Evolutionary conservation across 495 filamentous ascomycete species (phyloP).

Genomic region (Usnea hakonensis): DNA sequence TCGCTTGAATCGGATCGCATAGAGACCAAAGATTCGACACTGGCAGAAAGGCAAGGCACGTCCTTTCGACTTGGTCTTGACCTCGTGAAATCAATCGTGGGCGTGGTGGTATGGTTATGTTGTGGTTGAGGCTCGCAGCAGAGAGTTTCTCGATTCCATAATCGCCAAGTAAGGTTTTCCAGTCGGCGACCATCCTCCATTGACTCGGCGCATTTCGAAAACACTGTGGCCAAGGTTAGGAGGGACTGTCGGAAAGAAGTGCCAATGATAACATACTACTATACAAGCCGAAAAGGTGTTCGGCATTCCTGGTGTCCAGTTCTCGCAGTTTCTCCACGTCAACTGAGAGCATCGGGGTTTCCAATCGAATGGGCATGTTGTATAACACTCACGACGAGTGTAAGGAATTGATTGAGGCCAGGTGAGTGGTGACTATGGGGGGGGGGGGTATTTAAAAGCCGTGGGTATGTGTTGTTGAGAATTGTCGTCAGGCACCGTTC

Average conservation of each 20-base stretch:
- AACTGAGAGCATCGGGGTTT: slow-evolving; percentile 69
- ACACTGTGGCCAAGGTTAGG: slow-evolving; percentile 53
- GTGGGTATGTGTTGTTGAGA: not conserved
- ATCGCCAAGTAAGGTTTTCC: slow-evolving; percentile 91
- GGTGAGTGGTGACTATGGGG: not conserved
- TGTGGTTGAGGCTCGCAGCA: slow-evolving; percentile 68
- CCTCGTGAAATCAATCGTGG: slow-evolving; percentile 35
- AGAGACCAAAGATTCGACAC: slow-evolving; percentile 75
- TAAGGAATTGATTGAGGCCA: not conserved
- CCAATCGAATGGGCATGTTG: slow-evolving; percentile 54
- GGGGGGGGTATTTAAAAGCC: not conserved
- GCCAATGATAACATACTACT: slow-evolving; percentile 59
- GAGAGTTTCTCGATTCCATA: slow-evolving; percentile 95
- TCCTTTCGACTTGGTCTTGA: slow-evolving; percentile 45
- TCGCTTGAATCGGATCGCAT: slow-evolving; percentile 66
- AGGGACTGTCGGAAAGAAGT: not conserved
- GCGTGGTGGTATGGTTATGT: slow-evolving; percentile 33
- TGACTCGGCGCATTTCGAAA: slow-evolving; percentile 89
- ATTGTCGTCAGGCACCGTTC: not conserved
- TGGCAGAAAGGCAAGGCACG: slow-evolving; percentile 81
- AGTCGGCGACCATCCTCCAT: slow-evolving; percentile 87
- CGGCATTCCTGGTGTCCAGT: slow-evolving; percentile 83
- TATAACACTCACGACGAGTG: not conserved
- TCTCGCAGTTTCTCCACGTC: slow-evolving; percentile 83
- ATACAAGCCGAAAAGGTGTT: slow-evolving; percentile 97